These are phyloP conservation scores for Melaleuca quinquenervia DNA, from an alignment of 345 rosid species.

Conservation along the genomic window DNA sequence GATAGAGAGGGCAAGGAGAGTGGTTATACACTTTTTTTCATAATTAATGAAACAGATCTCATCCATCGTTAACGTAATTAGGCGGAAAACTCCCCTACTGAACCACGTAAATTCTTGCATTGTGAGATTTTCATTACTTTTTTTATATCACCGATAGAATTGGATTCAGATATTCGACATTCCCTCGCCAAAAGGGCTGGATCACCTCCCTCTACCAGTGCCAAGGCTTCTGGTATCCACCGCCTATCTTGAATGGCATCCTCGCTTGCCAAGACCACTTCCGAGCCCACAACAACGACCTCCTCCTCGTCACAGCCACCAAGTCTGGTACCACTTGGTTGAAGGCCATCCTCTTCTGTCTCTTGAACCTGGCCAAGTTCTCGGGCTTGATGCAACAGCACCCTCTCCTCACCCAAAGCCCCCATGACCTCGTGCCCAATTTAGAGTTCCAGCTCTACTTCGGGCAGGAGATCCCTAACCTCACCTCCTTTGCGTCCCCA, in stretches of 20 bases:
- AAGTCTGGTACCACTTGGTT: constrained; percentile 3
- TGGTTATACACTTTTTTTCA: too few species aligned
- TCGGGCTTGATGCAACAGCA: neutral
- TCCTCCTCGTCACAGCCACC: neutral
- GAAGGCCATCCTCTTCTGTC: neutral
- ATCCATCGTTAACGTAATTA: too few species aligned
- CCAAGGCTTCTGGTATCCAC: neutral
- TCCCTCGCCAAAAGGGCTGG: neutral
- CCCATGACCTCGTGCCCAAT: neutral
- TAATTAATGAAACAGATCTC: too few species aligned
- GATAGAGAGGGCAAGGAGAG: too few species aligned
- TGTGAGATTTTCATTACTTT: too few species aligned
- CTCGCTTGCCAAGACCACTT: neutral
- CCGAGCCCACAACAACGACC: neutral
- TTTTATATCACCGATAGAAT: too few species aligned
- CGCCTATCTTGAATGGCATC: neutral
- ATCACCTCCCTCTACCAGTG: neutral
- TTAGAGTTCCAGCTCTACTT: neutral
- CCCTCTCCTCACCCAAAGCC: neutral
- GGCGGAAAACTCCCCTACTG: too few species aligned
- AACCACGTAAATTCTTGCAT: too few species aligned
- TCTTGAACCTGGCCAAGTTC: neutral
- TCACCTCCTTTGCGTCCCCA: neutral
- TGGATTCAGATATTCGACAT: too few species aligned
- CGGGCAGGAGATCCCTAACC: neutral